Conservation (phyloP, 1,284 basidiomycete species). For the Ceratobasidium papillatum region DNA sequence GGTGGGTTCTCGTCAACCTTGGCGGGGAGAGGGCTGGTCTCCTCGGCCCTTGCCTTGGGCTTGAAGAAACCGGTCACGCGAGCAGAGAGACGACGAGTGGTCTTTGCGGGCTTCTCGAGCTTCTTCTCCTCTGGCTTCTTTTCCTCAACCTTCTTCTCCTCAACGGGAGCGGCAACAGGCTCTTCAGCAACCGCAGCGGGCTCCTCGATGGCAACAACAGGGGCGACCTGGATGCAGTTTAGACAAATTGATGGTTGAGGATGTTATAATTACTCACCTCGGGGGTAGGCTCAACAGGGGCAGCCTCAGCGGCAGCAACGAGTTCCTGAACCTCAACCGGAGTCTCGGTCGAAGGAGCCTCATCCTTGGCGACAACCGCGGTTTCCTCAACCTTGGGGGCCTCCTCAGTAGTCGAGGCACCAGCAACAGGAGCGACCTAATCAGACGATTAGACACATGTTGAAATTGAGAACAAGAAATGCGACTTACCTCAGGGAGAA, state of each 20-base stretch:
- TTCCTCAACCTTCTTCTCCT: conserved; percentile 38
- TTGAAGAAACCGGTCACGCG: conserved; percentile 83
- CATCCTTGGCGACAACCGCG: conserved; percentile 47
- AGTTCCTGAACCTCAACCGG: conserved; percentile 53
- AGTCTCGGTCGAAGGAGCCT: conserved; percentile 50
- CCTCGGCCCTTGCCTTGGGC: conserved; percentile 70
- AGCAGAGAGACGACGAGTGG: conserved; percentile 77
- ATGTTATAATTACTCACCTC: background rate
- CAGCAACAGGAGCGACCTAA: conserved; percentile 46
- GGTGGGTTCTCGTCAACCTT: conserved; percentile 86
- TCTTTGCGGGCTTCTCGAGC: conserved; percentile 60
- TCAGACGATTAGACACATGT: too few species aligned
- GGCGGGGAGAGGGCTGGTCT: conserved; percentile 66
- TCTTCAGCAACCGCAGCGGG: conserved; percentile 41
- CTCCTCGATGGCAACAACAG: conserved; percentile 48
- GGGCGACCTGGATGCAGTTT: conserved; percentile 48
- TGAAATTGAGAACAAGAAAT: background rate
- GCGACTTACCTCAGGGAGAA: conserved; percentile 23
- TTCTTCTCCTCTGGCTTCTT: conserved; percentile 39
- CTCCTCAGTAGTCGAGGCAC: conserved; percentile 48
- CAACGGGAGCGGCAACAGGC: conserved; percentile 21
- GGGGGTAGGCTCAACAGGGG: conserved; percentile 47
- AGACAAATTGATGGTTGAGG: background rate
- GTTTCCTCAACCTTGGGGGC: conserved; percentile 33
- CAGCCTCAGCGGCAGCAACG: conserved; percentile 52